Conservation (phyloP, 352 stramenopile species). For the Phytophthora ramorum region DNA sequence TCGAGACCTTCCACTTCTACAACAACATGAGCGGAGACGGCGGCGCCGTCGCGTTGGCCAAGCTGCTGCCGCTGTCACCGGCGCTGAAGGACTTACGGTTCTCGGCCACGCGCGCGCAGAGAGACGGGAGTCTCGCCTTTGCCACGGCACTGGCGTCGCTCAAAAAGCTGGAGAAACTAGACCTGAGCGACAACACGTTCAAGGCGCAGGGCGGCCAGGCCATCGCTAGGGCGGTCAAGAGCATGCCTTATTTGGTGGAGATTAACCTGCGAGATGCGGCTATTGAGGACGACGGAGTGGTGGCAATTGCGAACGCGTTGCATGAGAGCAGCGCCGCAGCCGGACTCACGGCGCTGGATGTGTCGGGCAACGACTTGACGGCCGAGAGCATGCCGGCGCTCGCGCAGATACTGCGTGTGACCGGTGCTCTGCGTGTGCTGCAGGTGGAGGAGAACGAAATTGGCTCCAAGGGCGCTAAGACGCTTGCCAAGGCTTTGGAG, state of each 20-base stretch:
- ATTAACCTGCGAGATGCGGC: conserved; percentile 93
- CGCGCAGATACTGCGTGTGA: conserved; percentile 49
- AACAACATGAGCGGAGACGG: conserved; percentile 97
- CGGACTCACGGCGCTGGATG: conserved; percentile 81
- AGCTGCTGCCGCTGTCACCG: conserved; percentile 88
- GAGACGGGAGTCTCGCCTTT: conserved; percentile 88
- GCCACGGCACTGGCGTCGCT: conserved; percentile 79
- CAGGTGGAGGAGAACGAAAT: conserved; percentile 96
- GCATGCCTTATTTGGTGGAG: conserved; percentile 75
- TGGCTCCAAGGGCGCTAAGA: conserved; percentile 78
- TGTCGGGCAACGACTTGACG: conserved; percentile 95
- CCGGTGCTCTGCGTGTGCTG: conserved; percentile 78
- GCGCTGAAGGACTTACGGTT: conserved; percentile 92
- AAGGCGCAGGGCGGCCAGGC: conserved; percentile 81
- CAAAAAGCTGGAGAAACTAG: conserved; percentile 82
- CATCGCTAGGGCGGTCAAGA: conserved; percentile 86
- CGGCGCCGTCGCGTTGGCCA: conserved; percentile 88
- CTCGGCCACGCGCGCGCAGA: conserved; percentile 91
- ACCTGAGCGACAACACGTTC: conserved; percentile 96
- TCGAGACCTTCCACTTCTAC: conserved; percentile 96
- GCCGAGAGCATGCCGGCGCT: conserved; percentile 61
- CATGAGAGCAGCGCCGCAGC: conserved; percentile 38
- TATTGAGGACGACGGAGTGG: conserved; percentile 91
- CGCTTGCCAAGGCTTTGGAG: conserved; percentile 77
- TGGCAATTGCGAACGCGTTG: conserved; percentile 83